Base-by-base conservation (phyloP, 768 basidiomycete species). In the Kwoniella sp. region DNA sequence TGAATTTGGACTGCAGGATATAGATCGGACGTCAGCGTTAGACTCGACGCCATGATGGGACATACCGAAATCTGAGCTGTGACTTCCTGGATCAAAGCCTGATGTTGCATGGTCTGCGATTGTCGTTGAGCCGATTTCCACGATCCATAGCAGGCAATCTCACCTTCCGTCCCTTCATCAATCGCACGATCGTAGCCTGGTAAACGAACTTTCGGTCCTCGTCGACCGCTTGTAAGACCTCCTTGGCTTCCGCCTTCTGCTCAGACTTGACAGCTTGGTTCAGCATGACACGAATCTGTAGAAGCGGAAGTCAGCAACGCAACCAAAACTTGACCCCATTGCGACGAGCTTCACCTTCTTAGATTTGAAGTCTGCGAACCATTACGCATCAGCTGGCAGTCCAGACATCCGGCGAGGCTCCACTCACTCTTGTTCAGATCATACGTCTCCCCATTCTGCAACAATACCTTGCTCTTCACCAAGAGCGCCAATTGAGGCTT, bases 141-240 rank as follows among this genome's bases (percentile, higher is more conserved):
- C n/a, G n/a, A n/a, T 14, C 27, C 34, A 39, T 39, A 17, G 29
- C 31, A 27, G 5, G 14, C 14, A 36, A 36, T 36, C 66, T 50
- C 38, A 73, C 69, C 67, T 73, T 75, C 52, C 73, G 58, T n/a
- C 70, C 62, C 56, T 75, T 75, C 75, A 76, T 76, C 53, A 76
- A 59, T 50, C 89, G 84, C 43, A 93, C 90, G 62, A 93, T 89
- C 34, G 88, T 90, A 9, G 90, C 89, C 72, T 96, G 92, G 48
- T 95, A 90, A 53, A 91, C 84, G 64, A 92, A 88, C 80, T 95
- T 95, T 54, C 93, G 84, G 69, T 98, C 95, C 76, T 96, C 92
- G 60, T 95, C 93, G 5, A 96, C 91, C 5, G 84, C 87, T 80
- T 90, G 91, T 68, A 95, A 77, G 8, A 95, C 89, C 62, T 95